These are phyloP conservation scores for Crithidia fasciculata DNA, from an alignment of 208 protist genomes.

Conservation along the genomic window DNA sequence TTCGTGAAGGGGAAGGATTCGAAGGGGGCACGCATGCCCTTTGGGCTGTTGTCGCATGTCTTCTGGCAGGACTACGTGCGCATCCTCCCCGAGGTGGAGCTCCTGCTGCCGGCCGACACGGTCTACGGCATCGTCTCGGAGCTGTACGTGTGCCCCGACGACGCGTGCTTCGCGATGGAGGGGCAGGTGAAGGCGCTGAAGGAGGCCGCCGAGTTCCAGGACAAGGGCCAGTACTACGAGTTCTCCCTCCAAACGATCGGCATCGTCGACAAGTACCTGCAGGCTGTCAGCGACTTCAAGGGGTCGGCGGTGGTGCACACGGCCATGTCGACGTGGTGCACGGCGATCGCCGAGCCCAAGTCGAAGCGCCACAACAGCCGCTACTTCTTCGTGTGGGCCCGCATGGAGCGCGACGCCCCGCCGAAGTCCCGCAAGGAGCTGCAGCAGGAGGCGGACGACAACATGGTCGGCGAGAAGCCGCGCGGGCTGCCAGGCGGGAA, in stretches of 20 bases:
- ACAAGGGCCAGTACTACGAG: slow-evolving; percentile 86
- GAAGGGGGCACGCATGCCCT: slow-evolving; percentile 79
- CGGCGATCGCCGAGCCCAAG: slow-evolving; percentile 52
- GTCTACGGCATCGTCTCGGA: slow-evolving; percentile 82
- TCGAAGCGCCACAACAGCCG: slow-evolving; percentile 55
- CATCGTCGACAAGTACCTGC: slow-evolving; percentile 72
- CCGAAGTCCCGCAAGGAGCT: slow-evolving; percentile 37
- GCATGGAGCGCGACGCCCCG: slow-evolving; percentile 70
- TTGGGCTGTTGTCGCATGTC: slow-evolving; percentile 67
- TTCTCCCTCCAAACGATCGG: slow-evolving; percentile 68
- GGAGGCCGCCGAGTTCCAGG: slow-evolving; percentile 81
- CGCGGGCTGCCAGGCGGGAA: slow-evolving; percentile 51
- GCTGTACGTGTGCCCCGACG: slow-evolving; percentile 80
- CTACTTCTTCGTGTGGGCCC: slow-evolving; percentile 87
- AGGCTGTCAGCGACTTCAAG: slow-evolving; percentile 65
- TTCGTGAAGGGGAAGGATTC: slow-evolving; percentile 67
- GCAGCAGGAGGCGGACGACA: slow-evolving; percentile 49
- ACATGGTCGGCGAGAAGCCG: slow-evolving; percentile 55
- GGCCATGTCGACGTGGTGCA: slow-evolving; percentile 81
- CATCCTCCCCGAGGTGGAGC: slow-evolving; percentile 80
- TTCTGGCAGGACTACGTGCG: slow-evolving; percentile 94
- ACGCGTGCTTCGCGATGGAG: slow-evolving; percentile 81
- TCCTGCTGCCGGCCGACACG: slow-evolving; percentile 64
- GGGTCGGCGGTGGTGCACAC: slow-evolving; percentile 57
- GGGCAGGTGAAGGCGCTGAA: slow-evolving; percentile 82